Evolutionary conservation across 2,329 filamentous ascomycete genomes (phyloP).

Genomic region (Dactylonectria macrodidyma): DNA sequence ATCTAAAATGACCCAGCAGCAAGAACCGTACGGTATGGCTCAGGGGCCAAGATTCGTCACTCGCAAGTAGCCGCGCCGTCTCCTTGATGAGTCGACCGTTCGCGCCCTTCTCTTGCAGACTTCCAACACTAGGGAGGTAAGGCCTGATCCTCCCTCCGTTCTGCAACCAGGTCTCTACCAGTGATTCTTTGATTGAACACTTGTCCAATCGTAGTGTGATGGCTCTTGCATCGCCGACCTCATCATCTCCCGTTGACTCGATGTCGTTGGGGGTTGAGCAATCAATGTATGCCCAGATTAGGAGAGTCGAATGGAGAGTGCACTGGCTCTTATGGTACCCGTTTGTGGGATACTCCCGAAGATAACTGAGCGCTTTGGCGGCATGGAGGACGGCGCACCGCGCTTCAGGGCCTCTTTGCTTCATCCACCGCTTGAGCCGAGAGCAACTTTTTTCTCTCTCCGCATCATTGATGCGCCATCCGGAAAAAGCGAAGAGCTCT

Average conservation of each 20-base stretch:
- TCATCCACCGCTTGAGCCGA: neutral
- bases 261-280: neutral
- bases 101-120: neutral
- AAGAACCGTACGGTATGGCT: neutral
- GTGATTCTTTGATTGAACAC: neutral
- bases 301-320: neutral
- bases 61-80: neutral
- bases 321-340: neutral
- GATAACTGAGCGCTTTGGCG: neutral
- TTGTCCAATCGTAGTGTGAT: neutral
- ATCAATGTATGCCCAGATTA: neutral
- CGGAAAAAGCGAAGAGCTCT: neutral
- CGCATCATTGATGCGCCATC: conserved; percentile 1
- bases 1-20: neutral
- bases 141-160: neutral
- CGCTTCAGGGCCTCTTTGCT: neutral
- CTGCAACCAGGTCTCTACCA: neutral
- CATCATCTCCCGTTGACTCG: neutral
- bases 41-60: neutral
- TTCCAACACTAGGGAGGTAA: neutral
- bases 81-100: neutral
- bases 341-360: neutral
- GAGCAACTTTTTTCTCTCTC: neutral
- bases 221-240: neutral
- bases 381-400: neutral